Base-by-base conservation (phyloP, 345 rosid genomes). In the Leavenworthia alabamica region DNA sequence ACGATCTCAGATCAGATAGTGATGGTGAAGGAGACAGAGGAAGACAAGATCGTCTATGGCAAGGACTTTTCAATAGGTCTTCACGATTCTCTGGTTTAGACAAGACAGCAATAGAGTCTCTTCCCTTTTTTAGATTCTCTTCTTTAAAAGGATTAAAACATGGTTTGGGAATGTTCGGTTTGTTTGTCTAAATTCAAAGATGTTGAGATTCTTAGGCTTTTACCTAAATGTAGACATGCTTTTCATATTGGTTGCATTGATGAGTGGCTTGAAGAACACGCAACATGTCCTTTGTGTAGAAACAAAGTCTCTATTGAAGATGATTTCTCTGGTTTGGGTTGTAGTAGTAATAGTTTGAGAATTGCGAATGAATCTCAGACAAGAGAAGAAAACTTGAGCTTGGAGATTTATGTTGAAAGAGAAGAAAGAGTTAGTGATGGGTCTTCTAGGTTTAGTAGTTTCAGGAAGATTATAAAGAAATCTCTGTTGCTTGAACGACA, bases 121-220 rank as follows among this genome's bases (percentile, higher is more conserved):
- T 93, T 9, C 99, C 99, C 24, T 93, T 87, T 75, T 93, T 93
- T 67, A 76, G 78, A 62, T 93, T 89, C 86, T 83, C 97, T 7
- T 76, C 94, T 4, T 85, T 93, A n/a, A 80, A 56, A 73, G 99
- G 99, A 20, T 72, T 81, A 0, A 86, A 80, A 48, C 78, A 78
- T 28, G 99, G 97, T 4, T 86, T 93, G 1, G 1, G 97, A 93
- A 67, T 93, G 99, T 45, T 77, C 82, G 0, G 97, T 93, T 33
- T 93, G 96, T 72, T 58, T 93, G 28, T 85, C 99, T 2, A 87
- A 75, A 74, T 93, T 89, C 48, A 90, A 89, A 67, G 97, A 89
- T 16, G 64, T 75, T 1, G 99, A 93, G 66, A 77, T 89, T 16
- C 82, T 93, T 7, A 62, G 97, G 68, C 60, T 93, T 64, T 67